Base-by-base conservation (phyloP, 345 rosid species). In the Gossypium arboreum region DNA sequence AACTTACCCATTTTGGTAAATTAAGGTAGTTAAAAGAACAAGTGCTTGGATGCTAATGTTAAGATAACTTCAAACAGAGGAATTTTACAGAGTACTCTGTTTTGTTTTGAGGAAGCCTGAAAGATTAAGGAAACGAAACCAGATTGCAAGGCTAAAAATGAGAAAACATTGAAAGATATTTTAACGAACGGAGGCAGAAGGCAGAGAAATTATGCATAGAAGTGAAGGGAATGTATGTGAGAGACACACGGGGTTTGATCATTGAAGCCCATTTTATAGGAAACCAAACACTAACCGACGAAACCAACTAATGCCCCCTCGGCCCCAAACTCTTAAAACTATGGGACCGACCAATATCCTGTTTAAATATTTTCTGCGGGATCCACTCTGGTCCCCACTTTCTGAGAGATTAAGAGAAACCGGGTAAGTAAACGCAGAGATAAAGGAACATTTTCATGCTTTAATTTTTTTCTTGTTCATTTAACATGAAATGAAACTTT, bases 1-100 rank as follows among this genome's bases (percentile, higher is more conserved):
- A 71, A 73, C 82, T 34, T 44, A 82, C 84, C 80, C 84, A 82
- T 79, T 67, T 22, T 22, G 59, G 68, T 68, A 67, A 77, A 45
- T 13, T 11, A 55, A 72, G 47, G 67, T 18, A 60, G 34, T 25
- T 27, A 22, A 24, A 68, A 51, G 51, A 77, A 61, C 17, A 16
- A 27, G 57, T 24, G 47, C 17, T 48, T 25, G 43, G 57, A 13
- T 68, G 72, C 48, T 68, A 68, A 48, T 68, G 57, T 24, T 17
- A 41, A 57, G 56, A 45, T 75, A 25, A 24, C 39, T 59, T 58
- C 7, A 5, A 60, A 69, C 59, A 60, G 68, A 27, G 55, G 58
- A 43, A 20, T 20, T 25, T 16, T 18, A 20, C 71, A 77, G 78
- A 44, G 60, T 65, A 59, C 80, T 73, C 78, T 81, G 80, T 39